Evolutionary conservation across 1,139 yeast genomes (phyloP).

Genomic region (Blastobotrys indianensis): DNA sequence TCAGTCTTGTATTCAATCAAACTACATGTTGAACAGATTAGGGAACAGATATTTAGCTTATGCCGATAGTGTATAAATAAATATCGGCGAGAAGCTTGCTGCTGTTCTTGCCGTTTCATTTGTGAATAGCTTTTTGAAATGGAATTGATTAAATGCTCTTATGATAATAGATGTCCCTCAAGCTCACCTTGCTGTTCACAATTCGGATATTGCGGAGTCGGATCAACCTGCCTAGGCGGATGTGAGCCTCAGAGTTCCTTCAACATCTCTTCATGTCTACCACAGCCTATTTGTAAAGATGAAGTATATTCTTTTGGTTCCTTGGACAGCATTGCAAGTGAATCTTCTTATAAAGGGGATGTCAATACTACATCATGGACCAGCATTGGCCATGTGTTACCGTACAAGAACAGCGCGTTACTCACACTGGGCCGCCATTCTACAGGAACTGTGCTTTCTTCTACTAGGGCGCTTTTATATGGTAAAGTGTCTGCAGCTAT

Average conservation of each 20-base stretch:
- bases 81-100: too few relatives aligned
- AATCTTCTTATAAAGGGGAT: constrained; percentile 62
- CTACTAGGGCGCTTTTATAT: constrained; percentile 79
- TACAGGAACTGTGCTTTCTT: constrained; percentile 77
- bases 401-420: constrained; percentile 47
- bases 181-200: constrained; percentile 76
- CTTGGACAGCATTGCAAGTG: constrained; percentile 31
- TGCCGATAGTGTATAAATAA: too few relatives aligned
- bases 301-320: constrained; percentile 22
- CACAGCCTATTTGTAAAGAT: constrained; percentile 40
- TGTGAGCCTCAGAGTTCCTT: constrained; percentile 67
- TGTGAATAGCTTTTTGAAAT: neutral
- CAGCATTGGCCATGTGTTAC: constrained; percentile 60
- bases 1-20: too few relatives aligned
- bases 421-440: constrained; percentile 75
- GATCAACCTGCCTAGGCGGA: constrained; percentile 73
- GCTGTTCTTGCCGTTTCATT: too few relatives aligned
- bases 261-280: constrained; percentile 61
- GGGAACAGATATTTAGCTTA: too few relatives aligned
- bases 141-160: constrained; percentile 2
- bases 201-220: constrained; percentile 81
- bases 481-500: constrained; percentile 68
- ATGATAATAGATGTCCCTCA: constrained; percentile 50
- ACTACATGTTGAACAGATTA: too few relatives aligned
- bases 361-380: constrained; percentile 63